Evolutionary conservation across 2,329 filamentous ascomycete species (phyloP), one percentile per base, ranked within the genome.

Genomic region (Pestalotiopsis sp.): DNA sequence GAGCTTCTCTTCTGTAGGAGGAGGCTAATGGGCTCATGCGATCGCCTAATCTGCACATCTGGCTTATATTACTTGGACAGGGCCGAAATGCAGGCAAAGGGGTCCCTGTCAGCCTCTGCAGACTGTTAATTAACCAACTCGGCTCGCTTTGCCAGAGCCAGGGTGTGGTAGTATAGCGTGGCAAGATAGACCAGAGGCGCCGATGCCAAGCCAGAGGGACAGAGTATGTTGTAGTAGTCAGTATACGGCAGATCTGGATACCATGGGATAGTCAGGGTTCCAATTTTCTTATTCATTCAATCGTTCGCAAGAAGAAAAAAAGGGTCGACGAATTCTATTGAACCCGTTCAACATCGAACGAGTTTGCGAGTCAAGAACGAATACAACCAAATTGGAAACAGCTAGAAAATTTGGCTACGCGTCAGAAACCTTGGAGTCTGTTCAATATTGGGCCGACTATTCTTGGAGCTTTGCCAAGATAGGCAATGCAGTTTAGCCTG

Each of bases 321-420:
- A 52, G 14, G 45, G 45, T n/a, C 45, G 45, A n/a, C 45, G 4
- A 52, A 9, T 52, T 52, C 17, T 23, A n/a, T 52, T 36, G 9
- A 36, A 36, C 31, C 45, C 45, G 20, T 52, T 52, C 20, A 52
- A 52, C 45, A 52, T 52, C 45, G 45, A 52, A 52, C 57, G 27
- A 59, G 23, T 36, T 59, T 36, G 31, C 56, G 56, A 59, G 56
- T 59, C 56, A 62, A 62, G 59, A 20, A 14, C 31, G 27, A 59
- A 14, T 14, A 20, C 20, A 39, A 36, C 27, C 59, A 62, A 36
- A 62, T 62, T 62, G 20, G 59, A 62, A 62, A 62, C 59, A 62
- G 25, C 31, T 36, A 38, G 36, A 39, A 20, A 62, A n/a, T 39
- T 59, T 62, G 59, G 27, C 31, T 62, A 62, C 59, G 59, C 59